A percentile compares a stretch with the other conserved stretches of the same genome.
phyloP scores from a whole-genome alignment of 1,284 basidiomycete genomes.

The Sanghuangporus sanghuang region DNA sequence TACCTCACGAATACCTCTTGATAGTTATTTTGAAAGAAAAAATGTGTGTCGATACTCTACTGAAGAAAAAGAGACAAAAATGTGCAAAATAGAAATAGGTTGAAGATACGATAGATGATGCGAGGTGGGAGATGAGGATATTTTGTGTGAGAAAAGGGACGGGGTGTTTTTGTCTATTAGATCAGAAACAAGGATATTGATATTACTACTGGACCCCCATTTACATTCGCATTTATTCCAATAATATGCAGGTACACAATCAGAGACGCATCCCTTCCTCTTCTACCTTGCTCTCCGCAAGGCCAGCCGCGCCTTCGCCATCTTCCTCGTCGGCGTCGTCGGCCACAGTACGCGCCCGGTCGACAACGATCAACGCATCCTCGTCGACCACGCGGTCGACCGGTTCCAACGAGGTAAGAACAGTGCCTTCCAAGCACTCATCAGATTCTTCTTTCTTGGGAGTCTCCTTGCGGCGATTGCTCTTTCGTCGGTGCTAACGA shows the following conservation, averaged over 20 bases:
- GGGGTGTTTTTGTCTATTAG: neutral
- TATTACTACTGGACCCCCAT: neutral
- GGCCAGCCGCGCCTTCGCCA: neutral
- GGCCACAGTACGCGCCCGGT: neutral
- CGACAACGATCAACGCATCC: neutral
- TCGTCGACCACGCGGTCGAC: neutral
- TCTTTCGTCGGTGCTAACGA: neutral
- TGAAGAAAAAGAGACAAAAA: too few relatives aligned
- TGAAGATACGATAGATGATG: too few relatives aligned
- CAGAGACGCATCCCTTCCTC: neutral
- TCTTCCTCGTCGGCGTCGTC: neutral
- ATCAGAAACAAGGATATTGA: neutral
- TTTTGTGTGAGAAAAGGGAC: neutral
- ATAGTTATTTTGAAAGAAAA: too few relatives aligned
- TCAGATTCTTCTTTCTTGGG: neutral
- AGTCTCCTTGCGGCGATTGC: neutral
- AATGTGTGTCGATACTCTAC: too few relatives aligned
- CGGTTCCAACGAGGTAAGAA: neutral
- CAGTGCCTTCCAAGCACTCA: neutral
- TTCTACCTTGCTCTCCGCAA: neutral
- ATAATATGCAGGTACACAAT: neutral
- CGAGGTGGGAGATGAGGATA: neutral
- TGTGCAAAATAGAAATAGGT: too few relatives aligned
- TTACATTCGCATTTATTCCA: neutral
- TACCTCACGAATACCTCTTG: too few relatives aligned